Evolutionary conservation across 2,329 filamentous ascomycete genomes (phyloP), one percentile per base, ranked within the genome.

Genomic region (Sarocladium brachiariae): DNA sequence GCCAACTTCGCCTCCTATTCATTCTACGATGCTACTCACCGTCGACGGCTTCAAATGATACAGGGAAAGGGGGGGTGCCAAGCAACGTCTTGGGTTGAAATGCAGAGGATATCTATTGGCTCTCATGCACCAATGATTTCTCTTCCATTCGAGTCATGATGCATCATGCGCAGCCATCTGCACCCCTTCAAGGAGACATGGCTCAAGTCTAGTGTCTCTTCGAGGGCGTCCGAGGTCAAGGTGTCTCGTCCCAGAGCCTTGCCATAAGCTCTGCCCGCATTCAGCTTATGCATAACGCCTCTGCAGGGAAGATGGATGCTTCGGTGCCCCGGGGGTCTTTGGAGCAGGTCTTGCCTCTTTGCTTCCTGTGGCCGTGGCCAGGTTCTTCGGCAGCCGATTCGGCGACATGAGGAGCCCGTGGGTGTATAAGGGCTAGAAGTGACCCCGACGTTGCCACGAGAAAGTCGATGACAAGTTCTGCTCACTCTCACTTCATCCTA

Each of bases 361-460:
- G 21, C 16, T n/a, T n/a, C n/a, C n/a, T 5, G 27, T 47, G 43
- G 24, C 43, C 43, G 43, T n/a, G n/a, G n/a, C n/a, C n/a, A 47
- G 10, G 27, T 31, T 33, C 25, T 47, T 47, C 43, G 43, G 43
- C 25, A 7, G 21, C 43, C 43, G 27, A 47, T 31, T 47, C 43
- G 43, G 25, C 25, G 16, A 33, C 16, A 19, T 18, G 25, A 19
- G n/a, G 3, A 19, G 16, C 5, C 43, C 27, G 18, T 14, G 11
- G n/a, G 25, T 33, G 25, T 47, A 47, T 47, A 47, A 47, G 27
- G 9, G 9, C 10, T 4, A 16, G 21, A 5, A 47, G 16, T 8
- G 24, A 11, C n/a, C 43, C 5, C 16, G n/a, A n/a, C n/a, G n/a
- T n/a, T n/a, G n/a, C 24, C 25, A 47, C 14, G 19, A 25, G 14